Percentiles rank a stretch among this genome's conserved stretches.
phyloP scores from a whole-genome alignment of 345 rosid genomes.

The Hibiscus mutabilis region DNA sequence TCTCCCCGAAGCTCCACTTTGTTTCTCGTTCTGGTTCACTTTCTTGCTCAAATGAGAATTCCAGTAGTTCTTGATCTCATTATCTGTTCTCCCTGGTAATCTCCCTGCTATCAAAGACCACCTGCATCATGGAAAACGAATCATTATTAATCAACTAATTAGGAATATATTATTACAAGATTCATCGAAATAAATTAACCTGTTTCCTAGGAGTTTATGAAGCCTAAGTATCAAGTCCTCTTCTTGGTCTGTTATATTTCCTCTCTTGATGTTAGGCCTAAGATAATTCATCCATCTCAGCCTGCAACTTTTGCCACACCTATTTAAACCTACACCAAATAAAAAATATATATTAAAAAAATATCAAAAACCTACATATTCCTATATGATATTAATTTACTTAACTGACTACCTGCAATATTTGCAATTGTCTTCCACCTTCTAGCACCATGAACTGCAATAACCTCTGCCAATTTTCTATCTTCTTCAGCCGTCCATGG shows the following conservation, averaged over 20 bases:
- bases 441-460: conserved; percentile 49
- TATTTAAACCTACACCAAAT: conserved; percentile 33
- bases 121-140: conserved; percentile 17
- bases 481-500: conserved; percentile 71
- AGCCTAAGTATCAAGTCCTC: conserved; percentile 71
- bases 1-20: conserved; percentile 11
- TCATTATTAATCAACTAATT: background rate
- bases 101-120: conserved; percentile 79
- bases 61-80: conserved; percentile 74
- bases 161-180: background rate
- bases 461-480: conserved; percentile 44
- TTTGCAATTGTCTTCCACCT: conserved; percentile 52
- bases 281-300: conserved; percentile 71
- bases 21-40: conserved; percentile 33
- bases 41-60: conserved; percentile 76
- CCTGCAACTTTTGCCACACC: conserved; percentile 73
- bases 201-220: conserved; percentile 67
- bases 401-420: conserved; percentile 34
- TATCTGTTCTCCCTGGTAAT: conserved; percentile 64
- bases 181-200: conserved; percentile 17
- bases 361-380: background rate
- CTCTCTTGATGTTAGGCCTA: conserved; percentile 74
- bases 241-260: conserved; percentile 66
- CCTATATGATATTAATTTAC: background rate
- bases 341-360: background rate